phyloP scores from a whole-genome alignment of 164 flowering plant species.

The Macadamia integrifolia region DNA sequence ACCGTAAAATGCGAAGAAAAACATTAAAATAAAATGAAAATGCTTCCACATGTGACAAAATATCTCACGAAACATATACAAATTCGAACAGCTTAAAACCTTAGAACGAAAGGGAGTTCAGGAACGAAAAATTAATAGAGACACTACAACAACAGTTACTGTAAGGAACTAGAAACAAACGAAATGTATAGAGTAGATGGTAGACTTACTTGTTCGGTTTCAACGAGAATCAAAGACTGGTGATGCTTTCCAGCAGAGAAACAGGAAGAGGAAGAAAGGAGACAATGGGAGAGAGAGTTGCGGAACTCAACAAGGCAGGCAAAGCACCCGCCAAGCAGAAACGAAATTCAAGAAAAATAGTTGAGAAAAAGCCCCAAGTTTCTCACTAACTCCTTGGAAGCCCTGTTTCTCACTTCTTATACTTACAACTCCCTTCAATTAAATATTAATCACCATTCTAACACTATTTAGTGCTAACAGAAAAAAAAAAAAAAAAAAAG shows the following conservation, averaged over 20 bases:
- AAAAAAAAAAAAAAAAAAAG: no score
- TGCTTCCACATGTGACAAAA: not conserved
- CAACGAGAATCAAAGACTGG: not conserved
- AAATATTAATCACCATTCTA: no score
- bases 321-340: constrained; percentile 4
- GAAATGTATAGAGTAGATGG: not conserved
- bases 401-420: not conserved
- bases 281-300: not conserved
- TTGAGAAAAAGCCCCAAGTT: not conserved
- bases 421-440: no score
- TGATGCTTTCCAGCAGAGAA: not conserved
- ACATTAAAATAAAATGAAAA: not conserved
- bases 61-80: not conserved
- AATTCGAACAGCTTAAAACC: not conserved
- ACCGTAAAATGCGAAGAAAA: constrained; percentile 2
- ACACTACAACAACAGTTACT: not conserved
- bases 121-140: not conserved
- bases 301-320: not conserved
- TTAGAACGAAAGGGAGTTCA: not conserved
- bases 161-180: not conserved
- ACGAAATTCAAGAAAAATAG: not conserved
- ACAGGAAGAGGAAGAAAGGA: not conserved
- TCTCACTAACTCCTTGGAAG: not conserved
- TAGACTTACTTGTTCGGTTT: not conserved
- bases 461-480: no score